These are phyloP conservation scores for Quercus cerris DNA, from an alignment of 306 rosid genomes.

Conservation along the genomic window DNA sequence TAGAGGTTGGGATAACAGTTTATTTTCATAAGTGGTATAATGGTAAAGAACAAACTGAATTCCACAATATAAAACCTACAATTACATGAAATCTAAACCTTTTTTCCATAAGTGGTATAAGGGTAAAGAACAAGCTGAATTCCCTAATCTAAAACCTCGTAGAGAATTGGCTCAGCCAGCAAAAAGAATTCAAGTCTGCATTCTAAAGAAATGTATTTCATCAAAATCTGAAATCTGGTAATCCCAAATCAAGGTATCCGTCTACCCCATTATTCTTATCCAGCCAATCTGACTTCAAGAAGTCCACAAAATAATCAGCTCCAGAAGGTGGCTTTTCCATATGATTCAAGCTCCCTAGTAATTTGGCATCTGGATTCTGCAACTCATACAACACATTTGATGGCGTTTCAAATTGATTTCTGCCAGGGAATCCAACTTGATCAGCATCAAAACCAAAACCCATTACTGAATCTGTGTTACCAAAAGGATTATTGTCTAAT, in stretches of 20 bases:
- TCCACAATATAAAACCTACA: too few species aligned
- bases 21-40: too few species aligned
- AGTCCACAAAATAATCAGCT: conserved; percentile 54
- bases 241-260: conserved; percentile 32
- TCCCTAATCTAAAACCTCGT: conserved; percentile 47
- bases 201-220: too few species aligned
- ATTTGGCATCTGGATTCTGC: conserved; percentile 65
- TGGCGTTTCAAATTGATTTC: conserved; percentile 20
- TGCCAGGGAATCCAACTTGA: conserved; percentile 15
- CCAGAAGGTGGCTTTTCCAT: conserved; percentile 46
- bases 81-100: too few species aligned
- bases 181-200: background rate
- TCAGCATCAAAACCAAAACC: conserved; percentile 14
- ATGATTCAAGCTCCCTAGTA: conserved; percentile 58
- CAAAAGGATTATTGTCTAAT: conserved; percentile 31
- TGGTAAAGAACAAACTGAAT: too few species aligned
- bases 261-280: conserved; percentile 26
- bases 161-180: conserved; percentile 47
- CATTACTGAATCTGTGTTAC: conserved; percentile 22
- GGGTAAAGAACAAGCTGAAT: background rate
- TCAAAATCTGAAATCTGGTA: conserved; percentile 23
- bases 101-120: too few species aligned
- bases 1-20: too few species aligned
- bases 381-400: conserved; percentile 41
- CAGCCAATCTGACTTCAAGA: conserved; percentile 45